Conservation (phyloP, 108 stramenopile genomes). For the Fistulifera solaris region DNA sequence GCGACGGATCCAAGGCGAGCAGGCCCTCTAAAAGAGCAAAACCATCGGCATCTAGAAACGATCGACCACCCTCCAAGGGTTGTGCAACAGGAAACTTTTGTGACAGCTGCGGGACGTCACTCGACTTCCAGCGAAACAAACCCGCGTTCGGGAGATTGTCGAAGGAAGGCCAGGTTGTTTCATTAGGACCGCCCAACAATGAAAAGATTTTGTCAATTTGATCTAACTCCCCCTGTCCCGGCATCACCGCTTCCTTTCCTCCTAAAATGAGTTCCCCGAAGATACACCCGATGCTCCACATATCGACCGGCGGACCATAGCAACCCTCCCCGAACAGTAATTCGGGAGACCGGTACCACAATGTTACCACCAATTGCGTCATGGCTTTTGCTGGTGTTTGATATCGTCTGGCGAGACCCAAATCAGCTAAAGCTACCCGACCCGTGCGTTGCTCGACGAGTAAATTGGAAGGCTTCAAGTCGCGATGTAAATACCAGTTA, state of each 20-base stretch:
- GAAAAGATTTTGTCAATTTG: constrained; percentile 93
- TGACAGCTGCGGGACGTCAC: constrained; percentile 27
- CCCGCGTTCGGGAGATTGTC: constrained; percentile 48
- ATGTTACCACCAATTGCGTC: constrained; percentile 84
- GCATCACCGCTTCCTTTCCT: constrained; percentile 80
- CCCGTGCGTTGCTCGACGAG: constrained; percentile 61
- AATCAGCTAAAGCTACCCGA: constrained; percentile 82
- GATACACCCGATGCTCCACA: constrained; percentile 96
- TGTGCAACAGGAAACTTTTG: constrained; percentile 61
- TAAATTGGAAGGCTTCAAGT: constrained; percentile 89
- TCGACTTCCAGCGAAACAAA: constrained; percentile 74
- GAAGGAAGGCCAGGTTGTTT: constrained; percentile 76
- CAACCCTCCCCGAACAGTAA: constrained; percentile 71
- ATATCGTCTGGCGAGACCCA: constrained; percentile 84
- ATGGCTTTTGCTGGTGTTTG: constrained; percentile 48
- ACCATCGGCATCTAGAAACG: constrained; percentile 74
- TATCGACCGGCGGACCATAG: constrained; percentile 85
- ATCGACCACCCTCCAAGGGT: constrained; percentile 48
- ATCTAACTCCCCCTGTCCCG: constrained; percentile 91
- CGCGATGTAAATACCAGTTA: constrained; percentile 83
- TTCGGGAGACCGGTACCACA: constrained; percentile 91
- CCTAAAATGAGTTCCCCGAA: constrained; percentile 86
- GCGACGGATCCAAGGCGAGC: constrained; percentile 80
- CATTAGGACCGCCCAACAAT: constrained; percentile 79
- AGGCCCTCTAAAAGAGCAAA: constrained; percentile 78